Percentiles rank a stretch among this genome's conserved stretches.
These are phyloP conservation scores for Colletotrichum gigasporum DNA, from an alignment of 2,329 filamentous ascomycete species.

Conservation along the genomic window DNA sequence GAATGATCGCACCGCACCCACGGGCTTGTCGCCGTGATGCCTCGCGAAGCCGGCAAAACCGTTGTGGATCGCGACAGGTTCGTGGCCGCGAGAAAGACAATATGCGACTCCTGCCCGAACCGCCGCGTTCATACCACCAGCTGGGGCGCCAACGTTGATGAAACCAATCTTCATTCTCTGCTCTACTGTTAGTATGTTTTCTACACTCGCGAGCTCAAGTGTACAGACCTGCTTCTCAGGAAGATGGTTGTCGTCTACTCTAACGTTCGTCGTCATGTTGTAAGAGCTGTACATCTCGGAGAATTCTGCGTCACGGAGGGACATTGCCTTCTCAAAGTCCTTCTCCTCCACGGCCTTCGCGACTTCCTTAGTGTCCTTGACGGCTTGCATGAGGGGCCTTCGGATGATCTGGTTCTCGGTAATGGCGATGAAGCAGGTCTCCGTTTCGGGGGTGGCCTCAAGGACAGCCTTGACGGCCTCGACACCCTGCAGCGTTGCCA, in stretches of 20 bases:
- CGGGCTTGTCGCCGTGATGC: constrained; percentile 84
- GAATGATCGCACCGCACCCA: constrained; percentile 85
- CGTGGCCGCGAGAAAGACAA: constrained; percentile 91
- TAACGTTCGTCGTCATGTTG: constrained; percentile 86
- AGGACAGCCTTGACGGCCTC: constrained; percentile 93
- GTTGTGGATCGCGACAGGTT: constrained; percentile 92
- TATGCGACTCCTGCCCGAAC: constrained; percentile 93
- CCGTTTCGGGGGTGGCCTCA: constrained; percentile 86
- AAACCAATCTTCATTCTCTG: constrained; percentile 93
- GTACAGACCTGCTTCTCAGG: constrained; percentile 73
- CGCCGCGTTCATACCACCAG: constrained; percentile 97
- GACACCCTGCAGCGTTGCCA: constrained; percentile 91
- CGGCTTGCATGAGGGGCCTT: constrained; percentile 88
- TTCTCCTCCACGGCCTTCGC: constrained; percentile 83
- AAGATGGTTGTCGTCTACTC: constrained; percentile 73
- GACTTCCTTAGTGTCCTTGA: constrained; percentile 85
- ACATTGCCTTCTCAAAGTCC: constrained; percentile 89
- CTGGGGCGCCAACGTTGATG: constrained; percentile 95
- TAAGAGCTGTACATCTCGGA: constrained; percentile 92
- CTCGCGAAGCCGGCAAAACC: constrained; percentile 94
- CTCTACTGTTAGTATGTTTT: constrained; percentile 39
- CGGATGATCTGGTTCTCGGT: constrained; percentile 98
- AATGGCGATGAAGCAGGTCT: constrained; percentile 94
- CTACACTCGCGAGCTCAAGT: not conserved
- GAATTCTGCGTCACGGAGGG: constrained; percentile 90